phyloP scores from a whole-genome alignment of 805 yeast genomes.

The Zygosaccharomyces gambellarensis region DNA sequence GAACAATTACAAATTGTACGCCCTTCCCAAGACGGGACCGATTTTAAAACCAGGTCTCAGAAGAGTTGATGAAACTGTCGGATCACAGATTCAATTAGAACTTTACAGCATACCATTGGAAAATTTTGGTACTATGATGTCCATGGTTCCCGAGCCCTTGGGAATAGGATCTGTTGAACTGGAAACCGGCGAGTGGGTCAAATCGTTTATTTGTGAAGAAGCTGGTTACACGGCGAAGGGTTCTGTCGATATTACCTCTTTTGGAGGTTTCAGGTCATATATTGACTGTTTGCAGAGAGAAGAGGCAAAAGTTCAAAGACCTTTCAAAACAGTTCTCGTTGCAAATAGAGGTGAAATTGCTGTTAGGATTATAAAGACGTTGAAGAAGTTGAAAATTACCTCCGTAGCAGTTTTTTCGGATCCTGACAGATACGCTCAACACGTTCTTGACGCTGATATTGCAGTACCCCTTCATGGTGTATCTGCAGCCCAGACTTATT shows the following conservation, averaged over 20 bases:
- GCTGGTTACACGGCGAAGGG: slow-evolving; percentile 69
- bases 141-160: slow-evolving; percentile 89
- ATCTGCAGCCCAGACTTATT: slow-evolving; percentile 87
- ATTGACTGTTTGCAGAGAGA: slow-evolving; percentile 17
- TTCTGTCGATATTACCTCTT: slow-evolving; percentile 73
- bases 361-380: slow-evolving; percentile 84
- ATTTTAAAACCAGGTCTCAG: slow-evolving; percentile 85
- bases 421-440: slow-evolving; percentile 83
- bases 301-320: slow-evolving; percentile 41
- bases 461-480: slow-evolving; percentile 74
- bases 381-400: slow-evolving; percentile 70
- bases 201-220: slow-evolving; percentile 94
- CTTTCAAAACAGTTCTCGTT: slow-evolving; percentile 79
- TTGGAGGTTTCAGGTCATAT: slow-evolving; percentile 85
- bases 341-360: slow-evolving; percentile 99
- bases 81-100: slow-evolving; percentile 67
- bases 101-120: slow-evolving; percentile 77
- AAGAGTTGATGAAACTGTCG: slow-evolving; percentile 49
- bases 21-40: slow-evolving; percentile 77
- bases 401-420: slow-evolving; percentile 89
- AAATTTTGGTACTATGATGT: slow-evolving; percentile 73
- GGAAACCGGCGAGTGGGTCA: slow-evolving; percentile 74
- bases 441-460: slow-evolving; percentile 77
- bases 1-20: slow-evolving; percentile 66
- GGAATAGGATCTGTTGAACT: slow-evolving; percentile 93